phyloP scores from a whole-genome alignment of 495 filamentous ascomycete species.

The Astrothelium subdiscretum region DNA sequence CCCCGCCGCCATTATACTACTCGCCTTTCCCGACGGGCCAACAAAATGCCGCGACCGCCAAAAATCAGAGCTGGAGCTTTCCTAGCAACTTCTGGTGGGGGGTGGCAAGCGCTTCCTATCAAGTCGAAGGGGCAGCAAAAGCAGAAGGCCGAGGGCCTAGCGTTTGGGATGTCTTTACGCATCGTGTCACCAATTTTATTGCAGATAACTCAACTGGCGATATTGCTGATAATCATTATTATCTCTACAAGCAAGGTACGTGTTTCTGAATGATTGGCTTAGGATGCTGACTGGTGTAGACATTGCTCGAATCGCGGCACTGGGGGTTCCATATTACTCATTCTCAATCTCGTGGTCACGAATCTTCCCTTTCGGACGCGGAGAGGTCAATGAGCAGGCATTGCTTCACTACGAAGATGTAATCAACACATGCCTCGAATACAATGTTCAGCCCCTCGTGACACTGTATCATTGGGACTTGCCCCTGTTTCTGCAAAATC shows the following conservation, averaged over 20 bases:
- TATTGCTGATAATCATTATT: conserved; percentile 24
- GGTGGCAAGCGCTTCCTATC: conserved; percentile 21
- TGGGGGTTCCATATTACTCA: conserved; percentile 22
- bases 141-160: conserved; percentile 21
- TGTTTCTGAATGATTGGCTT: background rate
- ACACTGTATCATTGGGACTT: conserved; percentile 23
- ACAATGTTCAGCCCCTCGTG: conserved; percentile 16
- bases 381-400: conserved; percentile 18
- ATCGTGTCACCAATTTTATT: conserved; percentile 18
- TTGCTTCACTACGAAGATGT: conserved; percentile 24
- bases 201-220: conserved; percentile 15
- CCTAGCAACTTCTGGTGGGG: conserved; percentile 23
- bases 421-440: conserved; percentile 20
- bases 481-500: conserved; percentile 22
- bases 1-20: conserved; percentile 17
- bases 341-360: conserved; percentile 24
- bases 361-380: conserved; percentile 24
- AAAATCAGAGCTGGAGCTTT: conserved; percentile 15
- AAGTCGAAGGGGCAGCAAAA: conserved; percentile 25
- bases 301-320: conserved; percentile 24
- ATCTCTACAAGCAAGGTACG: conserved; percentile 25
- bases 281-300: conserved; percentile 8
- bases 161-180: conserved; percentile 15
- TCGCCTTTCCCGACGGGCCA: conserved; percentile 12
- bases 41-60: conserved; percentile 6